These are phyloP conservation scores for Talaromyces nanjingensis DNA, from an alignment of 495 filamentous ascomycete species.

Conservation along the genomic window DNA sequence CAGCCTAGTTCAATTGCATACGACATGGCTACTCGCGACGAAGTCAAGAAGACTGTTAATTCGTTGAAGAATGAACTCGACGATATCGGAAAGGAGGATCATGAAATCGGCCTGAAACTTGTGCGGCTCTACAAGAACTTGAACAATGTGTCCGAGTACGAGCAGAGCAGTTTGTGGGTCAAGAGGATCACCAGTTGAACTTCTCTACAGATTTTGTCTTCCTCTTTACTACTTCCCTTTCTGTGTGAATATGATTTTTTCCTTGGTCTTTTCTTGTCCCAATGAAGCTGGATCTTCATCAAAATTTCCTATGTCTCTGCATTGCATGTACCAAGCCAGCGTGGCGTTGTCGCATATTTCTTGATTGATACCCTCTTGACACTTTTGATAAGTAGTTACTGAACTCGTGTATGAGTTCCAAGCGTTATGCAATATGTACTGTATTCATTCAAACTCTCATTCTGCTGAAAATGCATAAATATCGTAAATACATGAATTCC, in stretches of 20 bases:
- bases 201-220: background rate
- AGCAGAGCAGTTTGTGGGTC: slow-evolving; percentile 76
- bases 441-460: background rate
- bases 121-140: slow-evolving; percentile 72
- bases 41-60: slow-evolving; percentile 67
- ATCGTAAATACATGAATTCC: background rate
- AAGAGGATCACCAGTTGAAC: slow-evolving; percentile 53
- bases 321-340: slow-evolving; percentile 1
- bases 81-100: slow-evolving; percentile 72
- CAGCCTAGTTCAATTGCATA: slow-evolving; percentile 51
- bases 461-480: background rate
- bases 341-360: background rate
- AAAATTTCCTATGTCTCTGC: background rate
- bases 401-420: background rate
- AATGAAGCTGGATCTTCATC: background rate
- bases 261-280: background rate
- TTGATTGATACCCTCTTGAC: background rate
- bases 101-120: slow-evolving; percentile 78
- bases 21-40: slow-evolving; percentile 51
- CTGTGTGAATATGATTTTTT: background rate
- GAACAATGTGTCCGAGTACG: slow-evolving; percentile 63
- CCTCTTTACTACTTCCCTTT: slow-evolving; percentile 1
- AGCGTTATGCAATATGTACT: background rate
- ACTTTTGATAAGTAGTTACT: background rate
- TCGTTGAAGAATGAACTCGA: slow-evolving; percentile 65